Base-by-base conservation (phyloP, 2,329 filamentous ascomycete species). In the Ophiostoma ips region DNA sequence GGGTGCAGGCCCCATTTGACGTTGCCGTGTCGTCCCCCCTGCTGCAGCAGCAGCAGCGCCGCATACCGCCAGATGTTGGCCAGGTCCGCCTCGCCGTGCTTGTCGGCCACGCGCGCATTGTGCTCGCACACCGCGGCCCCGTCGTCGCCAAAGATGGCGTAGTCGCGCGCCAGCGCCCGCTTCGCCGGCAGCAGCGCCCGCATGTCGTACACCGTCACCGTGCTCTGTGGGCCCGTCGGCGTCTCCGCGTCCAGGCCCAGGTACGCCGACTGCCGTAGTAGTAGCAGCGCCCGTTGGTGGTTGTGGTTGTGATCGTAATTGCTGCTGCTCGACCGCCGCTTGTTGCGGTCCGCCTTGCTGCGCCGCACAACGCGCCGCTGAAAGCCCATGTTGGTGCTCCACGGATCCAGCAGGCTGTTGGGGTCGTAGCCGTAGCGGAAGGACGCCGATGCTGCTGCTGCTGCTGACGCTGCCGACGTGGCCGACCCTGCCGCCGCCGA, bases 31-130 rank as follows among this genome's bases (percentile, higher is more conserved):
- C 83, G 64, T 16, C 19, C 47, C 5, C 19, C 66, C 24, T 86
- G 67, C 57, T 83, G 75, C 3, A 90, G 68, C 1, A 96, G 68
- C 6, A 96, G 71, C 52, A 95, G 70, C 16, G 79, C 82, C 50
- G 87, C 72, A 56, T 95, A 83, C 46, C 77, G 78, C 92, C 92
- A 98, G 7, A 94, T 77, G 57, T 87, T 79, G 24, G 84, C 82
- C 30, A 94, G 66, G 55, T 95, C 86, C 13, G 71, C 63, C 55
- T 79, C 76, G 5, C 83, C 85, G 57, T 83, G 74, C 55, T 78
- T 81, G 56, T 79, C 73, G 9, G 90, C 89, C 43, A 94, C 79
- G 1, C 68, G 67, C 9, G 88, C 86, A 63, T 98, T 98, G 59
- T 94, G 83, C 41, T 77, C 72, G 64, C 90, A 96, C 3, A 95